Base-by-base conservation (phyloP, 345 rosid genomes). In the Citrus reticulata region DNA sequence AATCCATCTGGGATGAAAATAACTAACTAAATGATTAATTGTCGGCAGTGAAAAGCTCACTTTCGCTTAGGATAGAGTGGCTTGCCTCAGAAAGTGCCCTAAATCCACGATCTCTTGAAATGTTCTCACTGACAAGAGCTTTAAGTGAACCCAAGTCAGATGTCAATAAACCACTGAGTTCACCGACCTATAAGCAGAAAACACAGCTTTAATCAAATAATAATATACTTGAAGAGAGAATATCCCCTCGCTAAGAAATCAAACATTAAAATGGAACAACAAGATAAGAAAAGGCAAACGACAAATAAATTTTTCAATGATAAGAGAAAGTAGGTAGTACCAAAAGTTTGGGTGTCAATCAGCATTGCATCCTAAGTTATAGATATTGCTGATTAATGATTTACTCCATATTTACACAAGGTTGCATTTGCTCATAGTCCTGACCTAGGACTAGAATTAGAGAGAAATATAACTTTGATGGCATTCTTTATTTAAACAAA, bases 41-140 rank as follows among this genome's bases (percentile, higher is more conserved):
- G 71, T 80, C 40, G 62, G 87, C 74, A 75, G 80, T 80, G 82
- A 80, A 87, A 74, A 89, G 90, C 91, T 89, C 93, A 90, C 89
- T 79, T 91, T 86, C 87, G 74, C 73, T 76, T 74, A 84, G 79
- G 73, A 90, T 86, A 89, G 89, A 91, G 86, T 89, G 79, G 87
- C 97, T 91, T 95, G 95, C 99, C 99, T 95, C 97, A 39, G 98
- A 92, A 91, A 93, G 87, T 54, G 99, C 99, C 83, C 99, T 92
- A 72, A 95, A 92, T 68, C 99, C 98, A 73, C 99, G 99, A 85
- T 93, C 99, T 81, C 99, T 88, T 29, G 98, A 92, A 82, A 90
- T 86, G 81, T 95, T 95, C 86, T 95, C 99, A 25, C 93, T 91
- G 78, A 95, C 93, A 70, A 91, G 73, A 82, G 87, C 82, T 80